Conservation (phyloP, 768 basidiomycete genomes). For the Tulasnella sp. region DNA sequence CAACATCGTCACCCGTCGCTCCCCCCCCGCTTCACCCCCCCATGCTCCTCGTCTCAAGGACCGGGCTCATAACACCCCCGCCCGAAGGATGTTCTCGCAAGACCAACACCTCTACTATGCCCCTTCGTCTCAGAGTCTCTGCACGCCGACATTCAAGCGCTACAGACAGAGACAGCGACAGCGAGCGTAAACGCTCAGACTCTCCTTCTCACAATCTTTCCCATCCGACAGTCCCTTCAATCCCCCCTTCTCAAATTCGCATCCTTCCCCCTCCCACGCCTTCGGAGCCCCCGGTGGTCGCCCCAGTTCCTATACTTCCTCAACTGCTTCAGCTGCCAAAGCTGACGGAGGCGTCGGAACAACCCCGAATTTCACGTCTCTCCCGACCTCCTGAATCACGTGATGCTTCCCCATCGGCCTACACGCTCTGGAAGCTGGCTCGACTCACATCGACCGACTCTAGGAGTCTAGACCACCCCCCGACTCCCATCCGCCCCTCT, state of each 20-base stretch:
- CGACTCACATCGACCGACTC: constrained; percentile 14
- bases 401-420: constrained; percentile 9
- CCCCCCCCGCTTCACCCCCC: neutral
- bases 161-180: neutral
- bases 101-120: neutral
- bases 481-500: constrained; percentile 19
- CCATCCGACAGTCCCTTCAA: neutral
- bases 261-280: neutral
- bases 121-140: neutral
- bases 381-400: neutral
- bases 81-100: neutral
- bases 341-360: neutral
- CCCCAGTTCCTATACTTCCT: neutral
- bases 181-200: neutral
- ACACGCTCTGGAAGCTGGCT: constrained; percentile 23
- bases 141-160: neutral
- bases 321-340: neutral
- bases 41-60: neutral
- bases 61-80: constrained; percentile 17
- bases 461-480: constrained; percentile 27
- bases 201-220: neutral
- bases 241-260: neutral
- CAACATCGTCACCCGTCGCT: neutral
- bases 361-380: neutral
- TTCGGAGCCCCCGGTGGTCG: neutral